Conservation (phyloP, 2,329 filamentous ascomycete species). For the Phialophora chinensis region DNA sequence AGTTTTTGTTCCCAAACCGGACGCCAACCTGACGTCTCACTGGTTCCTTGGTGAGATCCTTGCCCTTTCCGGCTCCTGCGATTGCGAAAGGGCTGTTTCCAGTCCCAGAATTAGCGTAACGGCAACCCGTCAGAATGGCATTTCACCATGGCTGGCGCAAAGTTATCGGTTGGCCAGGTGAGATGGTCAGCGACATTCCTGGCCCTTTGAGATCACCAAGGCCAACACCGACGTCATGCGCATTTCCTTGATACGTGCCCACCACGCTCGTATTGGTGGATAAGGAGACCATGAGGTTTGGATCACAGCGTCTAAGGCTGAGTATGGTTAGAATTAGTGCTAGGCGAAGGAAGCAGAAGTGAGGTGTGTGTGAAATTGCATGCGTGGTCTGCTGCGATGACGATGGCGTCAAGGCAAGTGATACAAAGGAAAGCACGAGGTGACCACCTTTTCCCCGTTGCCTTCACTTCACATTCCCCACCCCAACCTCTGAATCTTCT, state of each 20-base stretch:
- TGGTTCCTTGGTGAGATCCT: constrained; percentile 17
- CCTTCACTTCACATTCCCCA: constrained; percentile 1
- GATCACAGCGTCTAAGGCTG: constrained; percentile 13
- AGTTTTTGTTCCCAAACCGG: constrained; percentile 26
- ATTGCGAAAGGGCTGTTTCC: constrained; percentile 11
- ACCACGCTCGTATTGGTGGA: constrained; percentile 17
- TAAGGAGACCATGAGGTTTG: not conserved
- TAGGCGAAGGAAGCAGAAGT: constrained; percentile 13
- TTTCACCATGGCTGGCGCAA: constrained; percentile 11
- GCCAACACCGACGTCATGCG: constrained; percentile 18
- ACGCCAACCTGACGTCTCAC: constrained; percentile 13
- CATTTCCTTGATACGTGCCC: not conserved
- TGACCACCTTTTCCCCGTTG: not conserved
- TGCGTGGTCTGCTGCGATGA: not conserved
- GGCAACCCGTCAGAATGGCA: constrained; percentile 9
- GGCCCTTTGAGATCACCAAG: constrained; percentile 4
- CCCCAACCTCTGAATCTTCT: constrained; percentile 24
- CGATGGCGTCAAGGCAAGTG: constrained; percentile 14
- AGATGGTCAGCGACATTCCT: constrained; percentile 16
- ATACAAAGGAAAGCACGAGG: constrained; percentile 23
- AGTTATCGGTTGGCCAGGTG: not conserved
- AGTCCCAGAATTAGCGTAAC: constrained; percentile 21
- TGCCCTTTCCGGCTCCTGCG: not conserved
- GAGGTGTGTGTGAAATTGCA: not conserved
- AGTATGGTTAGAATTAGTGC: constrained; percentile 17